Conservation (phyloP, 2,329 filamentous ascomycete species). For the Penicillium brevicompactum region DNA sequence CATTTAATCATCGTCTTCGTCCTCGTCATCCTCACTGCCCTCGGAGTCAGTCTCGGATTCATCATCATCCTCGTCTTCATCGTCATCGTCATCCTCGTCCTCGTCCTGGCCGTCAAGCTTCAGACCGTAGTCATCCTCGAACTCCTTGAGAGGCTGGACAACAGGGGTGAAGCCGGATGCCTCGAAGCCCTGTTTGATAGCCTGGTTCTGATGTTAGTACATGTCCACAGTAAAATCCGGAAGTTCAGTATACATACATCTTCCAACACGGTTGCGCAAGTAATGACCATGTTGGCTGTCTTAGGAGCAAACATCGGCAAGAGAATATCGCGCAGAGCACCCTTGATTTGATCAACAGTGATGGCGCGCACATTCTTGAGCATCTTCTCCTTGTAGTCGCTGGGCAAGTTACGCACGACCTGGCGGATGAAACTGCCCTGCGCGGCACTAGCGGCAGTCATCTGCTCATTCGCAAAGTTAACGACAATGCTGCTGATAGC, state of each 20-base stretch:
- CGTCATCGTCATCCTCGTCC: constrained; percentile 61
- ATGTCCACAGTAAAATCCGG: background rate
- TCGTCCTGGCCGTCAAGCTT: constrained; percentile 64
- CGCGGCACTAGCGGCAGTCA: constrained; percentile 80
- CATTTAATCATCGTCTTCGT: constrained; percentile 35
- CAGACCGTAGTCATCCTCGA: constrained; percentile 88
- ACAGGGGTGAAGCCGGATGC: constrained; percentile 77
- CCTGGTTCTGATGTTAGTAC: constrained; percentile 50
- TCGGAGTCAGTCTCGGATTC: constrained; percentile 50
- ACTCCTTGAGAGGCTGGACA: constrained; percentile 72
- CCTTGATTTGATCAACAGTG: constrained; percentile 73
- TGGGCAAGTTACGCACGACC: constrained; percentile 74
- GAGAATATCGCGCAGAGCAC: constrained; percentile 72
- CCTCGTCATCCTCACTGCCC: constrained; percentile 49
- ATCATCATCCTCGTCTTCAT: constrained; percentile 55
- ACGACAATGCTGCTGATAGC: constrained; percentile 89
- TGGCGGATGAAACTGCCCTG: constrained; percentile 79
- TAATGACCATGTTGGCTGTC: constrained; percentile 82
- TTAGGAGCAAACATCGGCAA: constrained; percentile 78
- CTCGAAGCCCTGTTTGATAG: constrained; percentile 73
- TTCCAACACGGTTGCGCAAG: constrained; percentile 80
- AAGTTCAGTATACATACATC: constrained; percentile 62
- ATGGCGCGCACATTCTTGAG: constrained; percentile 77
- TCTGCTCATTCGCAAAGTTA: constrained; percentile 81
- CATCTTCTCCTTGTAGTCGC: constrained; percentile 76